These are phyloP conservation scores for Lachnellula cervina DNA, from an alignment of 2,329 filamentous ascomycete genomes.

Conservation along the genomic window DNA sequence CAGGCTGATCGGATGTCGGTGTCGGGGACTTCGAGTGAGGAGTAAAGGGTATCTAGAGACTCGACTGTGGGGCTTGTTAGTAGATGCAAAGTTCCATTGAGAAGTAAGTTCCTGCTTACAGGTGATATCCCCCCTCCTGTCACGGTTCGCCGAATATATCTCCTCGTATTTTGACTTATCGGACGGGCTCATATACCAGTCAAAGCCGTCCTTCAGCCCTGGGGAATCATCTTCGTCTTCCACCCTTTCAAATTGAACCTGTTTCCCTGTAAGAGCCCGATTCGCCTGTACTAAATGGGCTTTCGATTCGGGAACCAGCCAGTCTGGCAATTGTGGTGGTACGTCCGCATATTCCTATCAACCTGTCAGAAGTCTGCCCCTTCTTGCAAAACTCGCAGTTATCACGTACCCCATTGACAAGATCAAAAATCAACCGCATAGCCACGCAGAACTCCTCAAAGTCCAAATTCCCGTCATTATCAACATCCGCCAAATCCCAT, in stretches of 20 bases:
- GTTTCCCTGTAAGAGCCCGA: slow-evolving; percentile 72
- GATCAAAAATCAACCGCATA: slow-evolving; percentile 95
- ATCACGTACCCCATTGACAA: slow-evolving; percentile 81
- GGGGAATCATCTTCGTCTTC: slow-evolving; percentile 77
- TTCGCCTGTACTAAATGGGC: slow-evolving; percentile 82
- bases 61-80: slow-evolving; percentile 51
- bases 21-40: slow-evolving; percentile 67
- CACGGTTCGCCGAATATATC: slow-evolving; percentile 90
- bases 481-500: slow-evolving; percentile 96
- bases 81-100: background rate
- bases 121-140: slow-evolving; percentile 76
- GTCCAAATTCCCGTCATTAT: slow-evolving; percentile 94
- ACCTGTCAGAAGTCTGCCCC: slow-evolving; percentile 1
- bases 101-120: slow-evolving; percentile 48
- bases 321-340: slow-evolving; percentile 81
- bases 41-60: slow-evolving; percentile 77
- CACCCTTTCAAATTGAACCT: slow-evolving; percentile 78
- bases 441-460: slow-evolving; percentile 99
- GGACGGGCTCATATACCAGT: slow-evolving; percentile 96
- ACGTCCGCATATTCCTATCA: slow-evolving; percentile 81
- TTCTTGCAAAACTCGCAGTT: background rate
- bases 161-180: slow-evolving; percentile 95
- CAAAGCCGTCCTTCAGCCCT: slow-evolving; percentile 91
- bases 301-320: slow-evolving; percentile 95
- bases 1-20: slow-evolving; percentile 86